These are phyloP conservation scores for Begonia masoniana DNA, from an alignment of 306 rosid genomes.

Conservation along the genomic window DNA sequence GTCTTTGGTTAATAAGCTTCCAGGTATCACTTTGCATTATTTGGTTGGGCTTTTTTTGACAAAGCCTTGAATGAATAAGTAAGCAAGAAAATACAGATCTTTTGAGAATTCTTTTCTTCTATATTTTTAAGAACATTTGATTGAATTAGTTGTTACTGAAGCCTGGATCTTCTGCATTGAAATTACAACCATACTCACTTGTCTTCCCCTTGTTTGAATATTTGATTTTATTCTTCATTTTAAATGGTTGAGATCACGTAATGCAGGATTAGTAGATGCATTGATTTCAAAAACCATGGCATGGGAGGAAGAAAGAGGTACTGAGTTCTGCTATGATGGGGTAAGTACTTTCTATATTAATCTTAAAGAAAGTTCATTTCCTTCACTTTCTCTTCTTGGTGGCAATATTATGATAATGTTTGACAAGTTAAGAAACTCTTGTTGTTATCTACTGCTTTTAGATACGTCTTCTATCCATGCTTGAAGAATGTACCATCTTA, in stretches of 20 bases:
- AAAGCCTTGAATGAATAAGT: too few relatives aligned
- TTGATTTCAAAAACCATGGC: slow-evolving; percentile 40
- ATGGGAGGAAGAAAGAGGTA: slow-evolving; percentile 62
- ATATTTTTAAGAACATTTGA: too few relatives aligned
- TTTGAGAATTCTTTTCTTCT: too few relatives aligned
- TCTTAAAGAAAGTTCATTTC: too few relatives aligned
- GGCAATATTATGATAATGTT: too few relatives aligned
- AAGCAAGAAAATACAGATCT: too few relatives aligned
- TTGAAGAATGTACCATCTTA: slow-evolving; percentile 34
- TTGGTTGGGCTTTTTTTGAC: not conserved
- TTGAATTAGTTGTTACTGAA: too few relatives aligned
- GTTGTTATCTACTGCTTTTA: slow-evolving; percentile 8
- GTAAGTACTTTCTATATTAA: slow-evolving; percentile 26
- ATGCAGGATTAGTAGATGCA: slow-evolving; percentile 53
- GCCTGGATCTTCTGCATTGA: too few relatives aligned
- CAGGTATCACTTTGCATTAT: slow-evolving; percentile 22
- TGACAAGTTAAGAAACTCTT: not conserved
- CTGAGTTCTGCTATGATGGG: slow-evolving; percentile 46
- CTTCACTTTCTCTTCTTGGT: too few relatives aligned
- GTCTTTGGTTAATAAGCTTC: slow-evolving; percentile 43
- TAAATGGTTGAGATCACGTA: not conserved
- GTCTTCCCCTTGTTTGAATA: too few relatives aligned
- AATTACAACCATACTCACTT: too few relatives aligned
- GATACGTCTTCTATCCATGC: slow-evolving; percentile 46
- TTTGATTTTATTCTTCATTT: not conserved